Conservation (phyloP, 257 asterid genomes). For the Lycium ferocissimum region DNA sequence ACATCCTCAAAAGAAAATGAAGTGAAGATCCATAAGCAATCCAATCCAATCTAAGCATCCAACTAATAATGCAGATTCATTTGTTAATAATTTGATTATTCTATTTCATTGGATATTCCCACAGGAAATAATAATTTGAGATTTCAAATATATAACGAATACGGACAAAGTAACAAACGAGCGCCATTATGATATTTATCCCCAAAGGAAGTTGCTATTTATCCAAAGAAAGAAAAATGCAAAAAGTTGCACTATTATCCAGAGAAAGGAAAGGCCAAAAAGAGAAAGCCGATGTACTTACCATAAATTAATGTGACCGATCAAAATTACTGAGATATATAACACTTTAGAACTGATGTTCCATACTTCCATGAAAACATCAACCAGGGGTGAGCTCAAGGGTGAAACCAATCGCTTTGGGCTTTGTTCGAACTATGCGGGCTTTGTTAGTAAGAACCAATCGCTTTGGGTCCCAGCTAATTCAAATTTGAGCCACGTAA, state of each 20-base stretch:
- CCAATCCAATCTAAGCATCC: not conserved
- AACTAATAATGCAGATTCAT: not conserved
- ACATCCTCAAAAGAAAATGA: no score
- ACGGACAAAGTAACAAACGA: not conserved
- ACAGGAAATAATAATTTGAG: not conserved
- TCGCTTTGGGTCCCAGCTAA: no score
- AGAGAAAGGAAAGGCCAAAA: not conserved
- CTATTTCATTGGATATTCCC: not conserved
- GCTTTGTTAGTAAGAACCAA: no score
- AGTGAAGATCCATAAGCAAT: no score
- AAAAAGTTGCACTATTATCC: not conserved
- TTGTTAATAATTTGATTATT: not conserved
- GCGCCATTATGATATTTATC: not conserved
- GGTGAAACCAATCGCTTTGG: no score
- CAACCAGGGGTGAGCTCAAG: no score
- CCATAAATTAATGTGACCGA: not conserved
- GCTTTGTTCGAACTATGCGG: no score
- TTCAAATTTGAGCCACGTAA: no score
- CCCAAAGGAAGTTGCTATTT: not conserved
- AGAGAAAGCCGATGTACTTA: not conserved
- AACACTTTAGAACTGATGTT: no score
- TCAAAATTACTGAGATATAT: no score
- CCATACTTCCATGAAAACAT: no score
- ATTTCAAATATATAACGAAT: not conserved
- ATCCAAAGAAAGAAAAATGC: slow-evolving; percentile 3